phyloP scores from a whole-genome alignment of 2,329 filamentous ascomycete genomes.

The Cordyceps cicadae region DNA sequence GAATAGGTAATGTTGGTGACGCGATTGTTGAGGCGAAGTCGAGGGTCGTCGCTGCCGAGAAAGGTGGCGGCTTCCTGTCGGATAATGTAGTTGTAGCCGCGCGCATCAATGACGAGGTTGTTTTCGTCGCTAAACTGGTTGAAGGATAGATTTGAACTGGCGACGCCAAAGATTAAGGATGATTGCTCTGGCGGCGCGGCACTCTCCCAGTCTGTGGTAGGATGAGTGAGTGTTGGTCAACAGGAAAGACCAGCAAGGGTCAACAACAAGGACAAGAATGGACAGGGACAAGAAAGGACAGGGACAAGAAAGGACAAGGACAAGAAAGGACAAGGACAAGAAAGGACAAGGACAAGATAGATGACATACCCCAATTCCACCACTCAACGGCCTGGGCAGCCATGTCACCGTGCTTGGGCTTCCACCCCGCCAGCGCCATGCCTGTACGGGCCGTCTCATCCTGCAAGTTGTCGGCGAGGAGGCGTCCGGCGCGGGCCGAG shows the following conservation, averaged over 20 bases:
- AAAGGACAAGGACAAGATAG: too few relatives aligned
- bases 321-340: too few relatives aligned
- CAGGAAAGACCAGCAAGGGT: too few relatives aligned
- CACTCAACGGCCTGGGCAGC: constrained; percentile 54
- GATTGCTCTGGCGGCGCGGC: constrained; percentile 43
- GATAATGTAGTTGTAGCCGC: constrained; percentile 53
- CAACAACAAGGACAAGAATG: too few relatives aligned
- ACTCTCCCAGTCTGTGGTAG: constrained; percentile 16
- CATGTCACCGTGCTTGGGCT: constrained; percentile 44
- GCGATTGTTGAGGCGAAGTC: constrained; percentile 49
- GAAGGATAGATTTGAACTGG: constrained; percentile 53
- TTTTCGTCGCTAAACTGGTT: constrained; percentile 54
- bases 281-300: too few relatives aligned
- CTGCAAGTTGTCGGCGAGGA: constrained; percentile 52
- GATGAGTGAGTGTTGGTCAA: not conserved
- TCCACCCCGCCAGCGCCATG: constrained; percentile 53
- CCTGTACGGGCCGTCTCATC: constrained; percentile 53
- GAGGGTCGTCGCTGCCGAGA: constrained; percentile 43
- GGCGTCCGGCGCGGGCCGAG: constrained; percentile 45
- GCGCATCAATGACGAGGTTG: constrained; percentile 52
- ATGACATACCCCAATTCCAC: constrained; percentile 31
- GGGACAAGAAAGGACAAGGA: too few relatives aligned
- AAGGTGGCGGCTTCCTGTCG: constrained; percentile 50
- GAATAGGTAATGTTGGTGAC: constrained; percentile 48
- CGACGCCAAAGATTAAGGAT: constrained; percentile 46